Evolutionary conservation across 208 protist genomes (phyloP).

Genomic region (Leishmania tarentolae): DNA sequence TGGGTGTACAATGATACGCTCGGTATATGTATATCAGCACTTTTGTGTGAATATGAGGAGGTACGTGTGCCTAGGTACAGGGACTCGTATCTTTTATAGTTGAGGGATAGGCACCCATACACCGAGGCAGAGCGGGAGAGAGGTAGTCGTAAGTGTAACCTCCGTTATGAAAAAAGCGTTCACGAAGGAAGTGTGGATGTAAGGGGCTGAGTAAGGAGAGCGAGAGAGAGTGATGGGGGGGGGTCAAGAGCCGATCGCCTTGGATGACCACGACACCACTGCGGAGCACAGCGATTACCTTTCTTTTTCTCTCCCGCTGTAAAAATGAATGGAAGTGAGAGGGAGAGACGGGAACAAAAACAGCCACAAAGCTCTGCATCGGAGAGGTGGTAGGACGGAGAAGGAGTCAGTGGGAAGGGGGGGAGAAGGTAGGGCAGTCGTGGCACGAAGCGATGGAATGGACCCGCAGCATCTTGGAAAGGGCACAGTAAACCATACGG

Average conservation of each 20-base stretch:
- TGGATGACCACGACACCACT: neutral
- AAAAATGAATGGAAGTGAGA: neutral
- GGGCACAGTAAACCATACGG: neutral
- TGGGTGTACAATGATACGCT: too few relatives aligned
- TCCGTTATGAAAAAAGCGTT: neutral
- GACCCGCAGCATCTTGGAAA: neutral
- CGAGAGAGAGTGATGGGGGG: neutral
- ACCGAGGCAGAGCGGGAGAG: neutral
- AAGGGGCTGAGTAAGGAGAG: neutral
- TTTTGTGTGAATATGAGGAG: neutral
- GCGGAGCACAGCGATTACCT: neutral
- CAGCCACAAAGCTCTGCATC: neutral
- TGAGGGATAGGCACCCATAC: neutral
- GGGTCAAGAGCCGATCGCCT: neutral
- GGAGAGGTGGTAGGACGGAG: neutral
- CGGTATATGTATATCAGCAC: too few relatives aligned
- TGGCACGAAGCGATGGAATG: neutral
- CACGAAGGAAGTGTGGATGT: neutral
- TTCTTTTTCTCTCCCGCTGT: neutral
- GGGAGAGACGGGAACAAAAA: too few relatives aligned
- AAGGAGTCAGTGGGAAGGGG: too few relatives aligned
- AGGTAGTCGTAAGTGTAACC: neutral
- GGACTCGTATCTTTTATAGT: too few relatives aligned
- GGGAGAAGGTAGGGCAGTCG: neutral
- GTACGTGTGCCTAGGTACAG: neutral